phyloP scores from a whole-genome alignment of 2,329 filamentous ascomycete genomes.

The Scopulariopsis brevicaulis region DNA sequence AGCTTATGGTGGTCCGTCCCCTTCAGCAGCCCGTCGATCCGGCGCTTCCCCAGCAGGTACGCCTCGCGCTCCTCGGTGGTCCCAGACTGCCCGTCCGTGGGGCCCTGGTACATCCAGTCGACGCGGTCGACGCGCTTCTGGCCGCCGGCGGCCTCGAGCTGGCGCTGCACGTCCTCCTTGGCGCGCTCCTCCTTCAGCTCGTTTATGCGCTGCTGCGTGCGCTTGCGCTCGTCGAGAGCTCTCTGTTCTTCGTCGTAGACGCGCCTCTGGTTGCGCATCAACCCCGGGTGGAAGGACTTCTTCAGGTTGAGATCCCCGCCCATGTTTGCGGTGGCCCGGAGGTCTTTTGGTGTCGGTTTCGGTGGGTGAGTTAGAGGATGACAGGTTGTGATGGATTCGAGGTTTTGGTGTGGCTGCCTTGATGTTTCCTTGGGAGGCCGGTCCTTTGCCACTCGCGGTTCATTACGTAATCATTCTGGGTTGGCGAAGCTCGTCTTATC shows the following conservation, averaged over 20 bases:
- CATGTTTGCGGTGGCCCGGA: constrained; percentile 43
- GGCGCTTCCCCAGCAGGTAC: constrained; percentile 82
- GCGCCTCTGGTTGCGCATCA: constrained; percentile 69
- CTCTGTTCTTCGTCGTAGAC: constrained; percentile 90
- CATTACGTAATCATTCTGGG: not conserved
- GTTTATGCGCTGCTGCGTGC: constrained; percentile 80
- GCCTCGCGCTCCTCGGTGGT: constrained; percentile 85
- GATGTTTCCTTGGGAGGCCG: not conserved
- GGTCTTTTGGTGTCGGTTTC: not conserved
- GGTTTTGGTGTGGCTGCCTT: not conserved
- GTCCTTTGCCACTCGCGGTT: not conserved
- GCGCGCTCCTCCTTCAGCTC: constrained; percentile 90
- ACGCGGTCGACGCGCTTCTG: constrained; percentile 71
- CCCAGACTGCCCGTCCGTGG: constrained; percentile 63
- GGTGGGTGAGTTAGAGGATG: not conserved
- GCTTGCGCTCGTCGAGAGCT: constrained; percentile 88
- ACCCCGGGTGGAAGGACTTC: constrained; percentile 85
- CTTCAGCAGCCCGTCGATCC: constrained; percentile 74
- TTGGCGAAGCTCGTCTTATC: not conserved
- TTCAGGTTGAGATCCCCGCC: constrained; percentile 93
- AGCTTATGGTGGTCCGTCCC: constrained; percentile 71
- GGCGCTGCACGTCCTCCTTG: constrained; percentile 79
- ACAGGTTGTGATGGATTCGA: not conserved
- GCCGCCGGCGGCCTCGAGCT: constrained; percentile 83
- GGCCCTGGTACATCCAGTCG: constrained; percentile 97